These are phyloP conservation scores for Strigomonas galati DNA, from an alignment of 208 protist genomes.

Conservation along the genomic window DNA sequence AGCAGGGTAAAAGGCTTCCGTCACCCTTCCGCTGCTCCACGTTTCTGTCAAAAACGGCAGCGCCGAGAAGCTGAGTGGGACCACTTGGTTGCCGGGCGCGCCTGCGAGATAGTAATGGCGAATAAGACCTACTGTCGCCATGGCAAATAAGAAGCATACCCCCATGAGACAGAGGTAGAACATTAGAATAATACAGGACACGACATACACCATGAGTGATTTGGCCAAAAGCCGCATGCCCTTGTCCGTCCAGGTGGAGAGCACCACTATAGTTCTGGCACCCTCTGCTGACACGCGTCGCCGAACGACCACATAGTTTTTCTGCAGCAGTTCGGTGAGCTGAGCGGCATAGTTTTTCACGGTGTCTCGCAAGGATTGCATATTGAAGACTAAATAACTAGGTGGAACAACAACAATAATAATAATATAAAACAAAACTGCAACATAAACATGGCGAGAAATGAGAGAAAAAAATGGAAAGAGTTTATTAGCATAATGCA, in stretches of 20 bases:
- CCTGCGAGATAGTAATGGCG: slow-evolving; percentile 39
- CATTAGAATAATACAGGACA: slow-evolving; percentile 20
- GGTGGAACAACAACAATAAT: too few species aligned
- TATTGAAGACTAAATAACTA: too few species aligned
- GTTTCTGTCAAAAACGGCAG: slow-evolving; percentile 56
- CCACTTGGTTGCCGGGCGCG: slow-evolving; percentile 42
- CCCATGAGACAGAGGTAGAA: slow-evolving; percentile 21
- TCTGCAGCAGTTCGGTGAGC: not conserved
- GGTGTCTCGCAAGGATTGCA: not conserved
- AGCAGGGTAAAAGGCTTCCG: not conserved
- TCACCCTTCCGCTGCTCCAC: slow-evolving; percentile 35
- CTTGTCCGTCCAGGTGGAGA: not conserved
- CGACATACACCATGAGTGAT: not conserved
- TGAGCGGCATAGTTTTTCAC: not conserved
- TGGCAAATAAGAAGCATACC: slow-evolving; percentile 25
- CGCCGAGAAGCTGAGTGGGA: slow-evolving; percentile 52
- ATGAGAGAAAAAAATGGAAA: too few species aligned
- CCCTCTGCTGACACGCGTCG: not conserved
- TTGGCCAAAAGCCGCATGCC: slow-evolving; percentile 1
- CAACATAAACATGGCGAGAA: not conserved
- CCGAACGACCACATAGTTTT: not conserved
- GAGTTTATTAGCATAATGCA: too few species aligned
- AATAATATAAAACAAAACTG: not conserved
- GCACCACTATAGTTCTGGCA: not conserved
- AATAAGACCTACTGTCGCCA: slow-evolving; percentile 26